Evolutionary conservation across 2,329 filamentous ascomycete species (phyloP).

Genomic region (Tolypocladium inflatum): DNA sequence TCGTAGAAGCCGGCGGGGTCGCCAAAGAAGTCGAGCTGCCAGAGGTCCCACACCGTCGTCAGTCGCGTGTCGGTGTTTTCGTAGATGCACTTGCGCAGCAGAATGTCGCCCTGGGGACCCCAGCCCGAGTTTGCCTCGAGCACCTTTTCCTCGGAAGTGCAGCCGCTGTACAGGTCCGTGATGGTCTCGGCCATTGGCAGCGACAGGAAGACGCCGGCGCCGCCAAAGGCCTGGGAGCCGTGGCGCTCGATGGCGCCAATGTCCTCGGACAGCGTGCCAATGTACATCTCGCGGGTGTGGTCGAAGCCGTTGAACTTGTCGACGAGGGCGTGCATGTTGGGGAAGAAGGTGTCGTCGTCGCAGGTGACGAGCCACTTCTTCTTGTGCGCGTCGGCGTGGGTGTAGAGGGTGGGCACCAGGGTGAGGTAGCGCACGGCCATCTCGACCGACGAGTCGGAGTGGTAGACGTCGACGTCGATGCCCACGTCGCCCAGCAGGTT

Average conservation of each 20-base stretch:
- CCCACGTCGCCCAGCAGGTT: conserved; percentile 36
- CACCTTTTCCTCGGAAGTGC: conserved; percentile 40
- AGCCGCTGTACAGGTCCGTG: conserved; percentile 32
- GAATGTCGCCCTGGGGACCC: conserved; percentile 51
- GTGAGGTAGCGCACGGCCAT: conserved; percentile 51
- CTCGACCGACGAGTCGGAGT: conserved; percentile 40
- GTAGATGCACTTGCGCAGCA: conserved; percentile 55
- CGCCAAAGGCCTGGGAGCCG: conserved; percentile 54
- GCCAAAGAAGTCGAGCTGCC: conserved; percentile 50
- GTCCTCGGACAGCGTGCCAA: conserved; percentile 54
- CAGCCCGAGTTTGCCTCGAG: conserved; percentile 46
- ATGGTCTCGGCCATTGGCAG: conserved; percentile 37
- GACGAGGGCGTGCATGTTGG: conserved; percentile 44
- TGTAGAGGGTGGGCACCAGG: conserved; percentile 44
- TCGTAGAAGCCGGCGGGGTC: conserved; percentile 58
- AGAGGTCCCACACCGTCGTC: conserved; percentile 46
- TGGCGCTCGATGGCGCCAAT: conserved; percentile 49
- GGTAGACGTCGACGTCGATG: conserved; percentile 48
- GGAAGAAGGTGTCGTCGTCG: conserved; percentile 58
- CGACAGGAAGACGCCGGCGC: conserved; percentile 54
- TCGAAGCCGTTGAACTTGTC: conserved; percentile 43
- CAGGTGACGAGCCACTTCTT: conserved; percentile 54
- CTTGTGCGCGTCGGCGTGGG: conserved; percentile 33
- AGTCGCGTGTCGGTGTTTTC: conserved; percentile 50
- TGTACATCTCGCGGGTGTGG: conserved; percentile 42